Base-by-base conservation (phyloP, 768 basidiomycete genomes). In the Termitomyces sp. region DNA sequence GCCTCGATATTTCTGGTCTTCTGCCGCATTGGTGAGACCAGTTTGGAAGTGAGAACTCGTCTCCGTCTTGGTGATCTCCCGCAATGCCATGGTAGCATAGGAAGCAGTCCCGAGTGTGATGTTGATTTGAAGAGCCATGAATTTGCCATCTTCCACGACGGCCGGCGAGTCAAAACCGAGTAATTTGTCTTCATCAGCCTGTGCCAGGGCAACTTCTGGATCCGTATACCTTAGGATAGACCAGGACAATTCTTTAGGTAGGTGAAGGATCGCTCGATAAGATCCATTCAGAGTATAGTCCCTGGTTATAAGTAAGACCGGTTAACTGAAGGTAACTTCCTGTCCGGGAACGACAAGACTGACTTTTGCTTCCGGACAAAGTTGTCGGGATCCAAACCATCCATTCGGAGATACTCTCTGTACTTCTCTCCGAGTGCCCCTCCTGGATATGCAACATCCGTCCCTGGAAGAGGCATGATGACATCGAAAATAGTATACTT, bases 51-150 rank as follows among this genome's bases (percentile, higher is more conserved):
- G 94, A 44, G 94, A 89, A 71, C 93, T 94, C 20, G 96, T 98
- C 69, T 98, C 95, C 38, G 90, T 92, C 77, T 96, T 98, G 15
- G 95, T 94, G 48, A 97, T 86, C 75, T 97, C 94, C 45, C 94
- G 86, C 66, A 99, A 73, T 4, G 96, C 96, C 97, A 99, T 99
- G 2, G 97, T 99, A 2, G 97, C 97, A 74, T 98, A 99, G 5
- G 94, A 90, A 0, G 94, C 91, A 7, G 94, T 93, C 15, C 92
- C 94, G 16, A 99, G 83, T n/a, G 82, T 85, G 57, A 98, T 75
- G 42, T 87, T 77, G 63, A 99, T 85, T 69, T 96, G 95, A 39
- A 99, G 76, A 4, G 96, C 96, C 73, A 87, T 78, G 72, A 96
- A 96, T 68, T 85, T 89, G 28, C 96, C 96, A 51, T 90, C 82